Percentiles rank a stretch among this genome's conserved stretches.
Conservation (phyloP, 208 protist genomes). For the Trypanosoma vivax region DNA sequence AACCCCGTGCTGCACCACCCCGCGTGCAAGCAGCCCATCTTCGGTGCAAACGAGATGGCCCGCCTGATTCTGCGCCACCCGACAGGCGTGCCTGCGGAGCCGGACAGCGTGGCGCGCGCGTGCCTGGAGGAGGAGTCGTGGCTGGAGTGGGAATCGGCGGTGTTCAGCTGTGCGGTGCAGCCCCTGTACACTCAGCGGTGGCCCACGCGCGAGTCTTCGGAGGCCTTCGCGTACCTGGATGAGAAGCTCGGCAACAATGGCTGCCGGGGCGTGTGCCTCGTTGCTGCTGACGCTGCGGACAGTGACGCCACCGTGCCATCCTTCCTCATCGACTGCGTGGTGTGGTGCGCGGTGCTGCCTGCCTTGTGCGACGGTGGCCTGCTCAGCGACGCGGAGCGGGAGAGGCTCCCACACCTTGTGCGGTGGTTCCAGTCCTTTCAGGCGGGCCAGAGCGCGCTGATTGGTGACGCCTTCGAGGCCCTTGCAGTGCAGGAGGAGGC, state of each 20-base stretch:
- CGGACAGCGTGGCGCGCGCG: conserved; percentile 6
- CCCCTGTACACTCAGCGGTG: conserved; percentile 69
- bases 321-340: conserved; percentile 65
- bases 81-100: background rate
- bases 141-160: conserved; percentile 78
- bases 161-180: conserved; percentile 48
- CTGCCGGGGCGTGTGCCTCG: conserved; percentile 17
- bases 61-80: conserved; percentile 20
- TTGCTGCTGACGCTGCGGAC: conserved; percentile 1
- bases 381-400: conserved; percentile 32
- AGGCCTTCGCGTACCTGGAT: conserved; percentile 54
- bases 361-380: conserved; percentile 79
- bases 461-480: conserved; percentile 48
- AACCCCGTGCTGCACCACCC: conserved; percentile 55
- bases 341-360: conserved; percentile 68
- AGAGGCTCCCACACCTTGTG: conserved; percentile 46
- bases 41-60: conserved; percentile 68
- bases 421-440: conserved; percentile 72
- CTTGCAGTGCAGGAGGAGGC: conserved; percentile 75
- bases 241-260: conserved; percentile 31
- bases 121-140: conserved; percentile 67
- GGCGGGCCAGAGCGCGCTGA: conserved; percentile 35
- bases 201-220: conserved; percentile 37
- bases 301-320: conserved; percentile 6
- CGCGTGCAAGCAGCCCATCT: conserved; percentile 36